Percentiles rank a stretch among this genome's conserved stretches.
These are phyloP conservation scores for Aphanomyces astaci DNA, from an alignment of 352 stramenopile genomes.

Conservation along the genomic window DNA sequence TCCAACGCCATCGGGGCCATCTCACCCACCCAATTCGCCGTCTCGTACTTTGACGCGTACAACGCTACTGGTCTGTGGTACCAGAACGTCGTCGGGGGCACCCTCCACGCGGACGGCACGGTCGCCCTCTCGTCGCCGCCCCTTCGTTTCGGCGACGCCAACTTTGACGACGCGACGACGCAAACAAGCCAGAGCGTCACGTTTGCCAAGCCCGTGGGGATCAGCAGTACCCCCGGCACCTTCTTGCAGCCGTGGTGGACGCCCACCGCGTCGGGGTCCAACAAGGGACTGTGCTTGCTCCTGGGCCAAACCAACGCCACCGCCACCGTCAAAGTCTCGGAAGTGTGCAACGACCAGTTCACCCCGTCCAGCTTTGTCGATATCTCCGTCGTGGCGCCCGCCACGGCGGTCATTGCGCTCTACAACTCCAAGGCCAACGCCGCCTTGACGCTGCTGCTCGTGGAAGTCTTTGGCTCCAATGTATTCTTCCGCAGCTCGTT, in stretches of 20 bases:
- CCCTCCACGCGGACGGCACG: constrained; percentile 28
- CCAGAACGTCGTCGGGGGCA: constrained; percentile 37
- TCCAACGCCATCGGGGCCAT: constrained; percentile 39
- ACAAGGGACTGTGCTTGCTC: constrained; percentile 50
- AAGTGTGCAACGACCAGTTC: constrained; percentile 43
- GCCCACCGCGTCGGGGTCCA: constrained; percentile 33
- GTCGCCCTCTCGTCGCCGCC: constrained; percentile 28
- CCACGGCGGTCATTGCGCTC: constrained; percentile 40
- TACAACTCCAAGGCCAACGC: constrained; percentile 50
- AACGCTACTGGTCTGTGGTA: constrained; percentile 16
- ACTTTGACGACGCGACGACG: constrained; percentile 26
- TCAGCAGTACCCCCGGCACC: constrained; percentile 47
- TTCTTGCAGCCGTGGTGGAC: constrained; percentile 62
- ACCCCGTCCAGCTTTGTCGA: constrained; percentile 34
- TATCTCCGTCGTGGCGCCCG: constrained; percentile 39
- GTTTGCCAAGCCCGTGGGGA: constrained; percentile 46
- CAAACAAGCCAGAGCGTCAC: constrained; percentile 34
- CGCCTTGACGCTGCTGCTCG: constrained; percentile 38
- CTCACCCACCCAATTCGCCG: constrained; percentile 33
- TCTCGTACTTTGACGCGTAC: constrained; percentile 43
- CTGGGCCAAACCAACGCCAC: constrained; percentile 29
- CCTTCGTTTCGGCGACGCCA: constrained; percentile 32
- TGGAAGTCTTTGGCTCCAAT: constrained; percentile 29
- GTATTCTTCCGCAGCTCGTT: constrained; percentile 48
- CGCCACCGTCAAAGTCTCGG: constrained; percentile 27